phyloP scores from a whole-genome alignment of 352 stramenopile genomes.

The Aphanomyces cochlioides region DNA sequence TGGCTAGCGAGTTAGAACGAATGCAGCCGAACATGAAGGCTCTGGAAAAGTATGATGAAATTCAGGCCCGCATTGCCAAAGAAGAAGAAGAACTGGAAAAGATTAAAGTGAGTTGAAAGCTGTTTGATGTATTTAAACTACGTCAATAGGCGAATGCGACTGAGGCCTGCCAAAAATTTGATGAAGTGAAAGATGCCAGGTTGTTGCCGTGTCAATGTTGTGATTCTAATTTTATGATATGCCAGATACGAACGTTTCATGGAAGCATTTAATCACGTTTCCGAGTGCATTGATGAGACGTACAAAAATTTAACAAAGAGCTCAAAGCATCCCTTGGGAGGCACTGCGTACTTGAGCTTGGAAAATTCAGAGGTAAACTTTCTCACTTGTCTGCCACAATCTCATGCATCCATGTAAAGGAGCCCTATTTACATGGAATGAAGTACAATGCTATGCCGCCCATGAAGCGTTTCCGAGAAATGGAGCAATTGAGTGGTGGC shows the following conservation, averaged over 20 bases:
- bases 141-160: slow-evolving; percentile 42
- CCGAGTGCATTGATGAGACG: slow-evolving; percentile 90
- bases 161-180: slow-evolving; percentile 60
- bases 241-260: slow-evolving; percentile 68
- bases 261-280: slow-evolving; percentile 94
- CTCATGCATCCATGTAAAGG: slow-evolving; percentile 60
- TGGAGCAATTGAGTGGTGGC: slow-evolving; percentile 97
- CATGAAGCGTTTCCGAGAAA: slow-evolving; percentile 98
- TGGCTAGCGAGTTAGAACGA: slow-evolving; percentile 84
- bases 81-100: slow-evolving; percentile 77
- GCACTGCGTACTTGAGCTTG: slow-evolving; percentile 79
- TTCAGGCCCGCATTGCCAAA: slow-evolving; percentile 68
- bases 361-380: slow-evolving; percentile 60
- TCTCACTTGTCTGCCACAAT: background rate
- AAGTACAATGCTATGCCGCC: slow-evolving; percentile 99
- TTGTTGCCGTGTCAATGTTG: slow-evolving; percentile 20
- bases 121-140: background rate
- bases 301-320: slow-evolving; percentile 98
- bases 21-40: slow-evolving; percentile 98
- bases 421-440: slow-evolving; percentile 97
- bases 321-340: slow-evolving; percentile 93
- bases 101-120: slow-evolving; percentile 41
- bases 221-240: no score
- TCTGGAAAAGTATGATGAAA: slow-evolving; percentile 83
- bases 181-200: slow-evolving; percentile 65